These are phyloP conservation scores for Skeletonema tropicum DNA, from an alignment of 108 stramenopile species.

Conservation along the genomic window DNA sequence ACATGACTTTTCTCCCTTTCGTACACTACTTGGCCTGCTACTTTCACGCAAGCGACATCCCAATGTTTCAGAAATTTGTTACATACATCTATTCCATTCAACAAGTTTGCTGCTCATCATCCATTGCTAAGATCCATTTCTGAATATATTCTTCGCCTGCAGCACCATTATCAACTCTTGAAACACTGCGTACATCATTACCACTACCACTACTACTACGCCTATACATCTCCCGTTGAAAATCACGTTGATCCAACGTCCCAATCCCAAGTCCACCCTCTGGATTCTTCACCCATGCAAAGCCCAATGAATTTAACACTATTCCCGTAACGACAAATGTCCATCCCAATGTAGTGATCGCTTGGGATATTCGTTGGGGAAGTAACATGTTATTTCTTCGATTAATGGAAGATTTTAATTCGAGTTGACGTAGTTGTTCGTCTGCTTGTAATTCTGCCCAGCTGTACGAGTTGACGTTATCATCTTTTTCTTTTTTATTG, in stretches of 20 bases:
- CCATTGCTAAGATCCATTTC: neutral
- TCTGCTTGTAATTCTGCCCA: slow-evolving; percentile 44
- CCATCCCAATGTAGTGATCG: slow-evolving; percentile 30
- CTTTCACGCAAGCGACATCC: neutral
- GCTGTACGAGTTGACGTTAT: neutral
- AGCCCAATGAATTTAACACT: slow-evolving; percentile 38
- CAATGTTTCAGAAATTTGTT: too few species aligned
- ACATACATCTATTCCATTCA: neutral
- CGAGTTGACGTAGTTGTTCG: slow-evolving; percentile 33
- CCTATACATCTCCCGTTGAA: slow-evolving; percentile 22
- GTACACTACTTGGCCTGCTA: neutral
- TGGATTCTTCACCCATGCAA: slow-evolving; percentile 34
- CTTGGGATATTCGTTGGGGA: slow-evolving; percentile 39
- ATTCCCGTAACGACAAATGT: slow-evolving; percentile 35
- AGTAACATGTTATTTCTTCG: slow-evolving; percentile 35
- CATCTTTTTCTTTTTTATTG: neutral
- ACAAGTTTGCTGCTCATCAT: neutral
- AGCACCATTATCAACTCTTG: neutral
- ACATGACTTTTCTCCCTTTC: neutral
- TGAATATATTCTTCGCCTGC: neutral
- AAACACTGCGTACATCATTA: neutral
- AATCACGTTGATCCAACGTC: slow-evolving; percentile 37
- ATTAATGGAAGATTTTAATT: slow-evolving; percentile 25
- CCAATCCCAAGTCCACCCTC: slow-evolving; percentile 45
- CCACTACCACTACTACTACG: neutral